Conservation (phyloP, 176 grass and related monocot species). For the Bonia amplexicaulis region DNA sequence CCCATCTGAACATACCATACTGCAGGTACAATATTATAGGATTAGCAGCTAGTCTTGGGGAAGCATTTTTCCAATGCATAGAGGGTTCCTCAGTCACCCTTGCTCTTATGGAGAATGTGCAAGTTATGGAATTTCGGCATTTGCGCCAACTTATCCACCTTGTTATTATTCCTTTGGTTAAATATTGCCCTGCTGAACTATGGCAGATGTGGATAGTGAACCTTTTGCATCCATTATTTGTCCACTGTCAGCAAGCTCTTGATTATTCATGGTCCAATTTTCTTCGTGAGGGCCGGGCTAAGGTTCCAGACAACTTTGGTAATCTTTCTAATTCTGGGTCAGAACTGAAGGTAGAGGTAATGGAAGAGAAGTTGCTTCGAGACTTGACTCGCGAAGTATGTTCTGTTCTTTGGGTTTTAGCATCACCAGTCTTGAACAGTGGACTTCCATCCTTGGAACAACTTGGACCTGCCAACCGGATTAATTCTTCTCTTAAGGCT, state of each 20-base stretch:
- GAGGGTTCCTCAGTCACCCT: conserved; percentile 61
- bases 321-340: conserved; percentile 85
- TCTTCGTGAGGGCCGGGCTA: conserved; percentile 67
- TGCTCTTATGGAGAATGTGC: conserved; percentile 77
- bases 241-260: conserved; percentile 89
- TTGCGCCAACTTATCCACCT: conserved; percentile 90
- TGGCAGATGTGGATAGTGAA: conserved; percentile 60
- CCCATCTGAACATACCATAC: conserved; percentile 16
- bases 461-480: conserved; percentile 72
- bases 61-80: conserved; percentile 66
- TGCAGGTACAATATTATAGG: conserved; percentile 94
- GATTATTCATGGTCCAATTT: conserved; percentile 85
- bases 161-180: conserved; percentile 79
- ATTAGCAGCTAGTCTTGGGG: conserved; percentile 74
- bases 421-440: conserved; percentile 63
- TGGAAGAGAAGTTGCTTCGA: conserved; percentile 93
- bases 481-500: conserved; percentile 60
- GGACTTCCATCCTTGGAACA: conserved; percentile 89
- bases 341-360: conserved; percentile 94
- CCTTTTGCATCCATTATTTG: conserved; percentile 77
- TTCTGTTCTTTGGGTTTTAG: conserved; percentile 70
- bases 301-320: conserved; percentile 86
- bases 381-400: conserved; percentile 96
- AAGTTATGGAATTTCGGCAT: conserved; percentile 95
- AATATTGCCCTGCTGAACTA: conserved; percentile 65